Evolutionary conservation across 2,329 filamentous ascomycete species (phyloP).

Genomic region (Hymenoscyphus infarciens): DNA sequence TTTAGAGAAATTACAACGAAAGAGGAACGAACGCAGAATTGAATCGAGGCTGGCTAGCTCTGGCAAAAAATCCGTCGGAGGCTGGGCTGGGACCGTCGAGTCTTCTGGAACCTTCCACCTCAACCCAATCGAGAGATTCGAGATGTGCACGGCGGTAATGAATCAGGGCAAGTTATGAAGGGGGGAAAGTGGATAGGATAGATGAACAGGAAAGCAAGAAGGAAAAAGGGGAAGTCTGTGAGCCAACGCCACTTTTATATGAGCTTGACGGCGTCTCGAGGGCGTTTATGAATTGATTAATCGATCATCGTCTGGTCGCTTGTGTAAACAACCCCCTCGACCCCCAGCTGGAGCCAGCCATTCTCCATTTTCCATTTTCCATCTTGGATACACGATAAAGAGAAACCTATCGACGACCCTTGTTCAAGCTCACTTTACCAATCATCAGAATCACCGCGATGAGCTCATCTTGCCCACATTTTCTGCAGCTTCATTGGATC

Average conservation of each 20-base stretch:
- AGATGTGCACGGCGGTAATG: not conserved
- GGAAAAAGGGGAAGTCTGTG: not conserved
- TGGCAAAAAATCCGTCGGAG: not conserved
- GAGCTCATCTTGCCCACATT: slow-evolving; percentile 5
- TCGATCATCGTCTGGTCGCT: not conserved
- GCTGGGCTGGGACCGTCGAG: not conserved
- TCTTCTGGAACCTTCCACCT: slow-evolving; percentile 11
- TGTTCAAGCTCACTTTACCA: slow-evolving; percentile 7
- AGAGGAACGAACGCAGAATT: not conserved
- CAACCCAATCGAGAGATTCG: not conserved
- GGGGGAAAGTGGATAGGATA: not conserved
- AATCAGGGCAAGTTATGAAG: not conserved
- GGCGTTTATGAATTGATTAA: not conserved
- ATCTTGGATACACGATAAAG: slow-evolving; percentile 4
- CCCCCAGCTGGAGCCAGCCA: not conserved
- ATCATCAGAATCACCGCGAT: slow-evolving; percentile 2
- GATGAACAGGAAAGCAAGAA: not conserved
- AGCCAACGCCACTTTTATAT: not conserved
- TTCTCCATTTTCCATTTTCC: not conserved
- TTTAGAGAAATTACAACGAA: not conserved
- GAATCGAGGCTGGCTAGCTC: not conserved
- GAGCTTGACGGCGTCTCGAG: not conserved
- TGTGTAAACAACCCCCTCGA: slow-evolving; percentile 2
- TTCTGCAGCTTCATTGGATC: not conserved
- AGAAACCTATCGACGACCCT: slow-evolving; percentile 13